Base-by-base conservation (phyloP, 108 stramenopile species). In the Bacterosira constricta region DNA sequence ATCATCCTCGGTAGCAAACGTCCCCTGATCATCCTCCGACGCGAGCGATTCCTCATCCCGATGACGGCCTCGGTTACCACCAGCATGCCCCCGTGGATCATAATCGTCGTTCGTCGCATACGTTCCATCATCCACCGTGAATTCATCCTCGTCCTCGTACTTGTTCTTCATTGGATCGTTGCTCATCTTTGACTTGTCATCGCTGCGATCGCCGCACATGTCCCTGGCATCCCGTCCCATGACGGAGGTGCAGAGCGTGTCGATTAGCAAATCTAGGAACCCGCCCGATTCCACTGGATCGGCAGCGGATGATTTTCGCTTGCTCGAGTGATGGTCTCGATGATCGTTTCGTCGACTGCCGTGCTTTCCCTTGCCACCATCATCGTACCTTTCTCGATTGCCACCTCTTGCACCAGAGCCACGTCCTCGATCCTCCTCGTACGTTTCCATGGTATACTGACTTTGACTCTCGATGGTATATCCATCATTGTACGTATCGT, bases 211-310 rank as follows among this genome's bases (percentile, higher is more conserved):
- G 35, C 44, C 61, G 49, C 76, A 74, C 68, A 69, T 79, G 12
- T 59, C 80, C 31, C 76, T 27, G 9, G 80, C 66, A 57, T 85
- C 82, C 9, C 85, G 57, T 34, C 87, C 88, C 70, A 81, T 80
- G 50, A 78, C 84, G 71, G 69, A 89, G 63, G 93, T 82, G 51
- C 93, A 94, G 32, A 94, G 81, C 13, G 90, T 88, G 56, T 94
- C 93, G 72, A 94, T 94, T 42, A 94, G 74, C 75, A 88, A 78
- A 63, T 94, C 93, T 38, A 94, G 66, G 53, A 94, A 94, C 4
- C 87, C 88, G 67, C 84, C 87, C 25, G 83, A 80, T 69, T 88
- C 88, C 61, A 90, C 89, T 6, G 88, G 86, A 64, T 87, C 82
- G 25, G 63, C 51, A 30, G 79, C 71, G 1, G 49, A 23, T 3